Evolutionary conservation across 345 rosid species (phyloP).

Genomic region (Lumnitzera littorea): DNA sequence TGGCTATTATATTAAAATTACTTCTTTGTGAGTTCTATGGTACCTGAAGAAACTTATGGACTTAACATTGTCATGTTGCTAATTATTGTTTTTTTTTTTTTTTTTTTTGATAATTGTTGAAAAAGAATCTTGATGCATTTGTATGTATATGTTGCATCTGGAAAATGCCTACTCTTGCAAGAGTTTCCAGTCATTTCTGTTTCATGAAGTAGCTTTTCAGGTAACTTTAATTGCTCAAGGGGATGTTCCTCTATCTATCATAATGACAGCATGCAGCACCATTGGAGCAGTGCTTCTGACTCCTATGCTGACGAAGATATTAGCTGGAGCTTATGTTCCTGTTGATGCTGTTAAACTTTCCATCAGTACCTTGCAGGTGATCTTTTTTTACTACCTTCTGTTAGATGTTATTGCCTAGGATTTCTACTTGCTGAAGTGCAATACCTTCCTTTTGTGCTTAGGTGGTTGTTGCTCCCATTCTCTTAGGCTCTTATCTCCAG

Average conservation of each 20-base stretch:
- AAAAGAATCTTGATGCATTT: no score
- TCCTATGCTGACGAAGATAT: conserved; percentile 44
- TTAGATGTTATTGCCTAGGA: no score
- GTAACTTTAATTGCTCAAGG: conserved; percentile 66
- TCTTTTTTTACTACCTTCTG: background rate
- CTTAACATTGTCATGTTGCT: no score
- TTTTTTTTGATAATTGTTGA: no score
- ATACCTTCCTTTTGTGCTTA: conserved; percentile 9
- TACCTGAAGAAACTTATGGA: no score
- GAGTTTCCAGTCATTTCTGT: conserved; percentile 18
- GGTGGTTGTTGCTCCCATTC: conserved; percentile 59
- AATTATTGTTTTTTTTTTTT: no score
- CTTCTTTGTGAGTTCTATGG: no score
- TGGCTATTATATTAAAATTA: no score
- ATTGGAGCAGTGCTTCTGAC: conserved; percentile 55
- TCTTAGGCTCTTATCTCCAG: conserved; percentile 53
- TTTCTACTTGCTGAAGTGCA: background rate
- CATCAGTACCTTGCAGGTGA: conserved; percentile 60
- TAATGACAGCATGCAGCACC: conserved; percentile 60
- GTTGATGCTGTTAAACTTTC: conserved; percentile 55
- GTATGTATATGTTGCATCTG: background rate
- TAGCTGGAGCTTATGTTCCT: conserved; percentile 61
- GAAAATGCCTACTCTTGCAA: background rate
- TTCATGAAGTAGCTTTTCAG: conserved; percentile 40
- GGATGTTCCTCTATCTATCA: conserved; percentile 56